Conservation (phyloP, 306 rosid genomes). For the Quercus rubra region DNA sequence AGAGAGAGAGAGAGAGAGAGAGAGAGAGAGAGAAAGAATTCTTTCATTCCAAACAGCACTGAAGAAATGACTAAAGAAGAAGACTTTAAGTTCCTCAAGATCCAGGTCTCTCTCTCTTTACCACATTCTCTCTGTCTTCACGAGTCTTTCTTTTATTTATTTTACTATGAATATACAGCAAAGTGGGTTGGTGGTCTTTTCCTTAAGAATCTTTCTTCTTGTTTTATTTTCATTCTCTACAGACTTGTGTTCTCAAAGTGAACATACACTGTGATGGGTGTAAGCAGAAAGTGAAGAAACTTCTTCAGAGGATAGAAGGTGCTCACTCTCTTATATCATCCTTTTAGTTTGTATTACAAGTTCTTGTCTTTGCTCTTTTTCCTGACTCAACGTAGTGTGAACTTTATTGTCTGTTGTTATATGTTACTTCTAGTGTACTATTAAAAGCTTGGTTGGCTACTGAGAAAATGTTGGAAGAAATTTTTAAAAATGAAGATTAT, state of each 20-base stretch:
- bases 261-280: constrained; percentile 98
- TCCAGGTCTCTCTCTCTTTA: constrained; percentile 54
- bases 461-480: not conserved
- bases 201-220: constrained; percentile 39
- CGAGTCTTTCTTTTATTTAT: constrained; percentile 1
- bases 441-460: not conserved
- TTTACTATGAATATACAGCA: constrained; percentile 14
- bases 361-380: constrained; percentile 21
- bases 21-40: constrained; percentile 15
- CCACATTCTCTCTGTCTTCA: constrained; percentile 36
- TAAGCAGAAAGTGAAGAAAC: constrained; percentile 94
- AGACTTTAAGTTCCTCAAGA: constrained; percentile 92
- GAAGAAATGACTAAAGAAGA: constrained; percentile 92
- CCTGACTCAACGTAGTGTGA: constrained; percentile 4
- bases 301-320: constrained; percentile 98
- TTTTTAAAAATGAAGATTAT: not conserved
- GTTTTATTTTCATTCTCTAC: constrained; percentile 30
- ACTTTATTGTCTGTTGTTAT: constrained; percentile 3
- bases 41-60: constrained; percentile 47
- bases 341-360: not conserved
- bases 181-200: constrained; percentile 36
- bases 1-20: not conserved
- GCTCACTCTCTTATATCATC: constrained; percentile 12
- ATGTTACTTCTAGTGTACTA: not conserved
- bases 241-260: constrained; percentile 91